A percentile compares a stretch with the other conserved stretches of the same genome.
Evolutionary conservation across 2,329 filamentous ascomycete genomes (phyloP).

Genomic region (Penicillium sp.): DNA sequence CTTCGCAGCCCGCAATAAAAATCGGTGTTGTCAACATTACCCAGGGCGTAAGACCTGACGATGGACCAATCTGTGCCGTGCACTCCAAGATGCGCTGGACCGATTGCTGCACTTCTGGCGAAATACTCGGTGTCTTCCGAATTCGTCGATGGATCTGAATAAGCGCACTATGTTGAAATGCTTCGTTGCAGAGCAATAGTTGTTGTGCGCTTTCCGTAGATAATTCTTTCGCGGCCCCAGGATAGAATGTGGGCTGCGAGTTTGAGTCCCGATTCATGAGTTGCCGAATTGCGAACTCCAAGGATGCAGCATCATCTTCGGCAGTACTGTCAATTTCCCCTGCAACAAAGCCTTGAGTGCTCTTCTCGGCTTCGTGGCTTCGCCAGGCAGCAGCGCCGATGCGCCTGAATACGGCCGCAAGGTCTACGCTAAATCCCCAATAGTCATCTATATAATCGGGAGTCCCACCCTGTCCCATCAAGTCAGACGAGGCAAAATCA

Average conservation of each 20-base stretch:
- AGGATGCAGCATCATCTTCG: slow-evolving; percentile 30
- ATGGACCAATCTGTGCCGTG: slow-evolving; percentile 39
- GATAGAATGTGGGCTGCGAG: slow-evolving; percentile 36
- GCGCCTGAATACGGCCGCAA: slow-evolving; percentile 40
- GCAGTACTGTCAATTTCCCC: slow-evolving; percentile 23
- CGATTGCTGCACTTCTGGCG: slow-evolving; percentile 35
- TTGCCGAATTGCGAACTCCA: slow-evolving; percentile 36
- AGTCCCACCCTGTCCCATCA: slow-evolving; percentile 13
- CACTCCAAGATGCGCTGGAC: slow-evolving; percentile 43
- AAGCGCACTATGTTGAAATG: slow-evolving; percentile 45
- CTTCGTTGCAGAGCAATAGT: slow-evolving; percentile 43
- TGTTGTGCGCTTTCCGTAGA: slow-evolving; percentile 35
- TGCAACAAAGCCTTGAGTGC: slow-evolving; percentile 12
- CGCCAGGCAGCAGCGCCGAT: slow-evolving; percentile 41
- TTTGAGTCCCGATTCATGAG: slow-evolving; percentile 36
- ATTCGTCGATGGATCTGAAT: slow-evolving; percentile 45
- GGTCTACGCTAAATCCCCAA: slow-evolving; percentile 43
- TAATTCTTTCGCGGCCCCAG: slow-evolving; percentile 35
- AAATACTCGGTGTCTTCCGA: slow-evolving; percentile 31
- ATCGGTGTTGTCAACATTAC: slow-evolving; percentile 46
- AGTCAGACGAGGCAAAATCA: slow-evolving; percentile 17
- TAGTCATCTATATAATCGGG: slow-evolving; percentile 45
- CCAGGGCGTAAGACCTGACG: slow-evolving; percentile 42
- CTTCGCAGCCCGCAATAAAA: slow-evolving; percentile 46
- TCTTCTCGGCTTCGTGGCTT: slow-evolving; percentile 21